These are phyloP conservation scores for Jaltomata sinuosa DNA, from an alignment of 257 asterid genomes.

Conservation along the genomic window DNA sequence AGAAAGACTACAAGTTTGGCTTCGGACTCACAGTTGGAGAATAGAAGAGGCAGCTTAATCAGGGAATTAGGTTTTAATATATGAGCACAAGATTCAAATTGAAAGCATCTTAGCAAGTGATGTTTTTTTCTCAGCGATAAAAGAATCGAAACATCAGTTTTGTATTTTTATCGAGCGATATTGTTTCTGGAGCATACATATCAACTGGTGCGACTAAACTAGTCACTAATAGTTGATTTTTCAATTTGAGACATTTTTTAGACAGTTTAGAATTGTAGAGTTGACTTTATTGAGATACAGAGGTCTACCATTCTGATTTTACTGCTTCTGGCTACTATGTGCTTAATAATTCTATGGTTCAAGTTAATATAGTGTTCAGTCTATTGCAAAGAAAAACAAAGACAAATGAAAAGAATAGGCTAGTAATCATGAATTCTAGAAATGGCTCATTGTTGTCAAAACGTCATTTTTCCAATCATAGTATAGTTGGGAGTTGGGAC, in stretches of 20 bases:
- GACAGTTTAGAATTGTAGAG: background rate
- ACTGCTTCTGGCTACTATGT: background rate
- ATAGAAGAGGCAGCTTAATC: background rate
- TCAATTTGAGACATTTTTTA: background rate
- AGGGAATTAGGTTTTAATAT: background rate
- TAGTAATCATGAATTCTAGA: too few species aligned
- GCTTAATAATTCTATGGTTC: background rate
- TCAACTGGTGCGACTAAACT: background rate
- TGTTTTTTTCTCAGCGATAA: background rate
- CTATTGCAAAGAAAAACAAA: too few species aligned
- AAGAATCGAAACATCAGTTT: background rate
- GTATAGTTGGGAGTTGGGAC: too few species aligned
- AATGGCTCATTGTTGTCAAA: too few species aligned
- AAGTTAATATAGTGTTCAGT: background rate
- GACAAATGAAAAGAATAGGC: too few species aligned
- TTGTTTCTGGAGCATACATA: background rate
- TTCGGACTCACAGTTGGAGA: background rate
- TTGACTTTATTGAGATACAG: background rate
- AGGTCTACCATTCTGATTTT: background rate
- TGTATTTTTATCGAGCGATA: background rate
- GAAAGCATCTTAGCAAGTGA: background rate
- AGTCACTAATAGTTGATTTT: background rate
- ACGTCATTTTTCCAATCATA: too few species aligned
- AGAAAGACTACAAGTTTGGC: constrained; percentile 16
- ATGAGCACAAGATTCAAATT: background rate